Evolutionary conservation across 1,284 basidiomycete genomes (phyloP), one percentile per base, ranked within the genome.

Genomic region (Amylostereum chailletii): DNA sequence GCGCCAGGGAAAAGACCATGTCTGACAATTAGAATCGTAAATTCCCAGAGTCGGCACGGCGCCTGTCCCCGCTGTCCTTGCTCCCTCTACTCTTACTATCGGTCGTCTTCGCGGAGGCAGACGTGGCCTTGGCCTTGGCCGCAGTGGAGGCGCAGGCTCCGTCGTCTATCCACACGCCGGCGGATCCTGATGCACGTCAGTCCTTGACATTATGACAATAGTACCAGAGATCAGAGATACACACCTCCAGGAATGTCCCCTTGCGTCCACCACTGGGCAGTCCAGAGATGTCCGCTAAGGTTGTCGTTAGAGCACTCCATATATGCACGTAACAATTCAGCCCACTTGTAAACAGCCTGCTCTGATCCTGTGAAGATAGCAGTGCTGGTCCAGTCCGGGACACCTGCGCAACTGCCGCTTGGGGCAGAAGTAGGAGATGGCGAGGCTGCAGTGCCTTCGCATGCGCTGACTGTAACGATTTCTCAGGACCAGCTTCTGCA

Each of bases 211-310:
- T 32, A 33, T 46, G 41, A 42, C 19, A 29, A 38, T 2, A 26
- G 19, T 43, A 30, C 9, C n/a, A 29, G 29, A 34, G 33, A 33
- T 31, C 45, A 7, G 44, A 10, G 30, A 41, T 19, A 54, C 62
- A 51, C 49, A 67, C 74, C 72, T 52, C 76, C 76, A 9, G 79
- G 79, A 41, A 65, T 71, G 55, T 81, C 79, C 42, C 64, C 71
- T 58, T 78, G 64, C 19, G 77, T 79, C 79, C 79, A 83, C 76
- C 76, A 76, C 51, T 71, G 65, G 10, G 74, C 74, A 38, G 71
- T 74, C 72, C 73, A 77, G 36, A 76, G 60, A 53, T 75, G 63
- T 26, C 71, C 71, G 51, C 64, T 66, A 51, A 33, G 41, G 29
- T 37, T 8, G 38, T 30, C 5, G 33, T 29, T 19, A 27, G 30